phyloP scores from a whole-genome alignment of 257 asterid genomes.

The Catharanthus roseus region DNA sequence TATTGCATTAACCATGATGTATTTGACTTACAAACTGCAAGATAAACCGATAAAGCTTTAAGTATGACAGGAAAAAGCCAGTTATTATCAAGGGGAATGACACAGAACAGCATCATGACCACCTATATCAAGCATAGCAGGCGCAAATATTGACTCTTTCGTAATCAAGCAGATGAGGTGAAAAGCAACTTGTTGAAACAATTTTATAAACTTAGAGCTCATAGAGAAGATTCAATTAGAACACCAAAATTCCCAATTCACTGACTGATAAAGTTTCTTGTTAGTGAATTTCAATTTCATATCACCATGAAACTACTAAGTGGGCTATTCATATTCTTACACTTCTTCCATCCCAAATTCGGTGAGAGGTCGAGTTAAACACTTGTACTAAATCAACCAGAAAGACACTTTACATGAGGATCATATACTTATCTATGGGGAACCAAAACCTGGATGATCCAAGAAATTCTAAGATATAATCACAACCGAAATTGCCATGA shows the following conservation, averaged over 20 bases:
- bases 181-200: not conserved
- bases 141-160: not conserved
- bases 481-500: too few relatives aligned
- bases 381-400: not conserved
- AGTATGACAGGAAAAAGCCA: not conserved
- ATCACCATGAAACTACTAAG: not conserved
- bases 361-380: not conserved
- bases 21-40: constrained; percentile 26
- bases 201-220: not conserved
- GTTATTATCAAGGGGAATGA: not conserved
- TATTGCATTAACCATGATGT: constrained; percentile 57
- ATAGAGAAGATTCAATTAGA: not conserved
- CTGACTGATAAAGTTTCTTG: not conserved
- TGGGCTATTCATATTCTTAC: not conserved
- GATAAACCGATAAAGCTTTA: not conserved
- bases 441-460: not conserved
- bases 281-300: not conserved
- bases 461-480: not conserved
- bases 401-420: not conserved
- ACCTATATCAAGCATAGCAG: not conserved
- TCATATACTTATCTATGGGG: not conserved
- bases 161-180: not conserved
- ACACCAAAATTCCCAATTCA: not conserved
- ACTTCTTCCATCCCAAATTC: not conserved
- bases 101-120: not conserved